Evolutionary conservation across 1,284 basidiomycete species (phyloP).

Genomic region (Tilletia caries): DNA sequence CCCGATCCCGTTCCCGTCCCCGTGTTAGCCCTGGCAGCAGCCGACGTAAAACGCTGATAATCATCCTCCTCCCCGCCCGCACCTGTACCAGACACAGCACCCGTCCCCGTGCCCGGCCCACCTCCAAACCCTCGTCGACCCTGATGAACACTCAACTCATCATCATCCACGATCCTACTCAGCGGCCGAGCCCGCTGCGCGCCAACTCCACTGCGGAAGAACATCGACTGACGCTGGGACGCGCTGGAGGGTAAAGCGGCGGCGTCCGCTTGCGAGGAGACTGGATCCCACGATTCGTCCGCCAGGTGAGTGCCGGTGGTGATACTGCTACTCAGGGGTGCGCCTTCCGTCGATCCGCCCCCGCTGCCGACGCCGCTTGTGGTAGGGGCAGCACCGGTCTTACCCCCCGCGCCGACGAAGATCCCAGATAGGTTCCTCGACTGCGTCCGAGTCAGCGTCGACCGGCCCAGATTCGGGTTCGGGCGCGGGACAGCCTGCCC

Average conservation of each 20-base stretch:
- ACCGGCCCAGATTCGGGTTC: slow-evolving; percentile 2
- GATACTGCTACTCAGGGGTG: too few relatives aligned
- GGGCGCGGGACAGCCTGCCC: slow-evolving; percentile 4
- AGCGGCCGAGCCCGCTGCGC: slow-evolving; percentile 13
- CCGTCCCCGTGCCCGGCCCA: not conserved
- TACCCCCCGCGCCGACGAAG: slow-evolving; percentile 29
- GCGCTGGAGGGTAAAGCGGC: not conserved
- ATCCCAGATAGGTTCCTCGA: slow-evolving; percentile 36
- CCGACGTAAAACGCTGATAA: slow-evolving; percentile 3
- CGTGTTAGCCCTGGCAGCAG: not conserved
- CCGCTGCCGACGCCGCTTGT: not conserved
- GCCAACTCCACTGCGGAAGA: slow-evolving; percentile 8
- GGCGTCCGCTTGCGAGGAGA: not conserved
- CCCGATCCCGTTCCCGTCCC: too few relatives aligned
- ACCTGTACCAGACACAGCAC: not conserved
- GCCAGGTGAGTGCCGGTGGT: not conserved
- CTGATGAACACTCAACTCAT: slow-evolving; percentile 41
- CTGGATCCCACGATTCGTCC: not conserved
- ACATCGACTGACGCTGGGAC: slow-evolving; percentile 6
- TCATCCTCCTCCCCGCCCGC: slow-evolving; percentile 20
- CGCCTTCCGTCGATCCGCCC: too few relatives aligned
- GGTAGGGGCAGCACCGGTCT: not conserved
- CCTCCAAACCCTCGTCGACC: slow-evolving; percentile 16
- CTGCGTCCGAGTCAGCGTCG: slow-evolving; percentile 30
- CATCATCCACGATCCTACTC: slow-evolving; percentile 43